These are phyloP conservation scores for Pseudophaeomoniella oleicola DNA, from an alignment of 2,329 filamentous ascomycete genomes.

Conservation along the genomic window DNA sequence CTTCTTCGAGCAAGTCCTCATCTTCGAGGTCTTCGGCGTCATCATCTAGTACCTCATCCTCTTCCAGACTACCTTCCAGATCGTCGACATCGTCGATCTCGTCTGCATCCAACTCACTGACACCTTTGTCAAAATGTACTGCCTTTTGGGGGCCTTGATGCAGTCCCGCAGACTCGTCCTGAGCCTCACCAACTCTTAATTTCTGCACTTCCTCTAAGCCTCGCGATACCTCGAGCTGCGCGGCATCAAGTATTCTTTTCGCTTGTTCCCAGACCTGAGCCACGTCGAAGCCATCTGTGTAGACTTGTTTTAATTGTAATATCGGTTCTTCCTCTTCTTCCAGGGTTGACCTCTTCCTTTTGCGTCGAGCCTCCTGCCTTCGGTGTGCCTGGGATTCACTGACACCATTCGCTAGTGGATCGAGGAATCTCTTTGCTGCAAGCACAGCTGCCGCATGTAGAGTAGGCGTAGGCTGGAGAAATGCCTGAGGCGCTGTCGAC, in stretches of 20 bases:
- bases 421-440: constrained; percentile 66
- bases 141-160: neutral
- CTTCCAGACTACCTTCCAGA: constrained; percentile 10
- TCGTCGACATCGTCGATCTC: constrained; percentile 12
- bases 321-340: constrained; percentile 30
- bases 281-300: constrained; percentile 74
- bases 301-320: constrained; percentile 71
- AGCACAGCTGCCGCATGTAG: constrained; percentile 57
- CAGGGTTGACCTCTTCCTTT: constrained; percentile 12
- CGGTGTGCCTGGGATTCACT: constrained; percentile 57
- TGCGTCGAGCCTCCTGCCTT: constrained; percentile 48
- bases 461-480: constrained; percentile 57
- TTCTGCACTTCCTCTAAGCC: constrained; percentile 8
- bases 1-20: constrained; percentile 8
- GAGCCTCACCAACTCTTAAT: constrained; percentile 9
- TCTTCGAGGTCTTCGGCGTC: constrained; percentile 16
- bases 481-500: constrained; percentile 50
- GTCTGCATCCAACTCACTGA: constrained; percentile 5
- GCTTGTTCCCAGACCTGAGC: constrained; percentile 93
- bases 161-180: constrained; percentile 7
- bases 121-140: constrained; percentile 4
- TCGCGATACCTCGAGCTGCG: constrained; percentile 11
- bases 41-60: constrained; percentile 22
- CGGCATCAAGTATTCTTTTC: constrained; percentile 53
- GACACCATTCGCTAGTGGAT: constrained; percentile 60